A percentile compares a stretch with the other conserved stretches of the same genome.
These are phyloP conservation scores for Salvia miltiorrhiza DNA, from an alignment of 257 asterid species.

Conservation along the genomic window DNA sequence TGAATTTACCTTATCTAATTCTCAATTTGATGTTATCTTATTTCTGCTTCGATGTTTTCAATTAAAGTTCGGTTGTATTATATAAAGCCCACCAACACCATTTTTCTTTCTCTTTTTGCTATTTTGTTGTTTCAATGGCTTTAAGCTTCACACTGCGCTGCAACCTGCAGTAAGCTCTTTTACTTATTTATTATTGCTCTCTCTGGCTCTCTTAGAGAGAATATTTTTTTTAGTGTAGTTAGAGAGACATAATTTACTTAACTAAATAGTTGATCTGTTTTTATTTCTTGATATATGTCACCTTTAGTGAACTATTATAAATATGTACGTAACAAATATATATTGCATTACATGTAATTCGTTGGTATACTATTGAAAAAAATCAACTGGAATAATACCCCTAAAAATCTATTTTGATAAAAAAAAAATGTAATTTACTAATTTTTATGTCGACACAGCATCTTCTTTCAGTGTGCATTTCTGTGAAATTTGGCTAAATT, in stretches of 20 bases:
- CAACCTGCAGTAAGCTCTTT: not conserved
- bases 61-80: not conserved
- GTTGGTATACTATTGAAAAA: too few species aligned
- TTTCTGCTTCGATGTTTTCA: not conserved
- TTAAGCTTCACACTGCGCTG: not conserved
- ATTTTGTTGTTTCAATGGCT: slow-evolving; percentile 1
- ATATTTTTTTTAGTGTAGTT: too few species aligned
- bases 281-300: too few species aligned
- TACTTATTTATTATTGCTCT: too few species aligned
- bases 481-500: too few species aligned
- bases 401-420: not conserved
- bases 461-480: not conserved
- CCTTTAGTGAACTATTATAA: not conserved
- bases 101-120: not conserved
- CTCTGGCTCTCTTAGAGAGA: not conserved
- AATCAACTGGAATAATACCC: not conserved
- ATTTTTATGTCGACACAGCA: too few species aligned
- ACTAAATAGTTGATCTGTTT: too few species aligned
- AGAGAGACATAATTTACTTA: not conserved
- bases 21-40: not conserved
- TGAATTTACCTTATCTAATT: not conserved
- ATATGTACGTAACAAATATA: too few species aligned
- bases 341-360: too few species aligned
- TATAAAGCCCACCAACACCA: not conserved
- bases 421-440: too few species aligned